phyloP scores from a whole-genome alignment of 371 early-diverging fungal species.

The Circinella minor region DNA sequence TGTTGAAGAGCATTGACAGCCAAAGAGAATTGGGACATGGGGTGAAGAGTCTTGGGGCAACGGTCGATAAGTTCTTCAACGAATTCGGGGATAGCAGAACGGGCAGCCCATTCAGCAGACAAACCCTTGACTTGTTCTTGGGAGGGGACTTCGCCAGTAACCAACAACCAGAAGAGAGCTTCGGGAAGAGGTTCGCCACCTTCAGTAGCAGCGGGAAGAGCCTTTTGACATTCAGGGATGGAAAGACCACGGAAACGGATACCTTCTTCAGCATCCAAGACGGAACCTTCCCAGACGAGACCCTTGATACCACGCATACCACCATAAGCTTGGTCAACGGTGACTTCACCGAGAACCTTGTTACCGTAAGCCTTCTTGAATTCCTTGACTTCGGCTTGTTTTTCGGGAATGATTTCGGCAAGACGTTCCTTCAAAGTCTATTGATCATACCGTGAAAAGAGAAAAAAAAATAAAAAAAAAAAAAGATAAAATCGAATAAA shows the following conservation, averaged over 20 bases:
- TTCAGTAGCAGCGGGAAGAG: slow-evolving; percentile 85
- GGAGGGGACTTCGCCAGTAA: slow-evolving; percentile 97
- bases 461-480: too few relatives aligned
- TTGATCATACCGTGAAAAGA: too few relatives aligned
- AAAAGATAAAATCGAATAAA: too few relatives aligned
- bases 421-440: slow-evolving; percentile 92
- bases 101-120: slow-evolving; percentile 96
- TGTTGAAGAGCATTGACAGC: slow-evolving; percentile 97
- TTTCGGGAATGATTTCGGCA: slow-evolving; percentile 90
- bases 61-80: slow-evolving; percentile 96
- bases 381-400: slow-evolving; percentile 93
- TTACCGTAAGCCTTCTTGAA: slow-evolving; percentile 89
- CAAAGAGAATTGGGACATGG: slow-evolving; percentile 97
- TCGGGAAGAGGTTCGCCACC: slow-evolving; percentile 97
- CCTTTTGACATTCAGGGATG: slow-evolving; percentile 96
- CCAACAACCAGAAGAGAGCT: slow-evolving; percentile 96
- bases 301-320: slow-evolving; percentile 99
- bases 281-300: slow-evolving; percentile 97
- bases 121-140: slow-evolving; percentile 88
- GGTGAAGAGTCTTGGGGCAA: slow-evolving; percentile 97
- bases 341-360: slow-evolving; percentile 91
- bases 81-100: slow-evolving; percentile 88
- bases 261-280: slow-evolving; percentile 98
- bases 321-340: slow-evolving; percentile 97
- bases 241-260: slow-evolving; percentile 97